phyloP scores from a whole-genome alignment of 129 eudicot genomes.

The Flaveria ramosissima region DNA sequence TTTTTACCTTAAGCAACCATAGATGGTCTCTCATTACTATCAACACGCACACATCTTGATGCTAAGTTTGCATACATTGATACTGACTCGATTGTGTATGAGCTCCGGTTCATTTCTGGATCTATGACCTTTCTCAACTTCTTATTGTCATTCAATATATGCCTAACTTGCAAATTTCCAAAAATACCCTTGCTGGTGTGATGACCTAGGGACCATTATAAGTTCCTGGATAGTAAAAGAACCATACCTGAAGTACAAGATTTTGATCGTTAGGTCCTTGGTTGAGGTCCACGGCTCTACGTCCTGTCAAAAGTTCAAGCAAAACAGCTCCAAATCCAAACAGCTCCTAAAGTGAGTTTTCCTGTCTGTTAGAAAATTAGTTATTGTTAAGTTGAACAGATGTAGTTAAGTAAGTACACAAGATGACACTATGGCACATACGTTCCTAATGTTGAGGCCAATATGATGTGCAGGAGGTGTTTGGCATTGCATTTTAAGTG shows the following conservation, averaged over 20 bases:
- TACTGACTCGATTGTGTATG: slow-evolving; percentile 86
- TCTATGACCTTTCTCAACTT: slow-evolving; percentile 79
- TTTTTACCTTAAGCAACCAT: no score
- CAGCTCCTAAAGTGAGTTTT: slow-evolving; percentile 87
- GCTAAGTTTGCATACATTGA: slow-evolving; percentile 90
- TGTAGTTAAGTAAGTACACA: neutral
- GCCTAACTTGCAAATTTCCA: slow-evolving; percentile 68
- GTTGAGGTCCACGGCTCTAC: slow-evolving; percentile 87
- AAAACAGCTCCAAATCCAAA: slow-evolving; percentile 89
- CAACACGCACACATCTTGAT: slow-evolving; percentile 84
- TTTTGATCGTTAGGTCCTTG: slow-evolving; percentile 95
- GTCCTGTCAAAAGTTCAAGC: slow-evolving; percentile 94
- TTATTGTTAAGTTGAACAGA: neutral
- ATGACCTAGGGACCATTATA: slow-evolving; percentile 16
- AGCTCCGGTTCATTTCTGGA: slow-evolving; percentile 80
- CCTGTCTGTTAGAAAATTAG: slow-evolving; percentile 75
- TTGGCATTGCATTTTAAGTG: neutral
- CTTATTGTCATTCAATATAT: slow-evolving; percentile 79
- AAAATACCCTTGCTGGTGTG: slow-evolving; percentile 21
- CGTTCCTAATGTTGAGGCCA: neutral
- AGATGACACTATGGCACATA: neutral
- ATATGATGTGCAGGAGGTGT: neutral
- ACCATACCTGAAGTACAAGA: slow-evolving; percentile 75
- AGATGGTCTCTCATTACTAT: slow-evolving; percentile 84
- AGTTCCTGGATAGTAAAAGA: slow-evolving; percentile 7